Conservation (phyloP, 805 yeast genomes). For the Suhomyces sp. region DNA sequence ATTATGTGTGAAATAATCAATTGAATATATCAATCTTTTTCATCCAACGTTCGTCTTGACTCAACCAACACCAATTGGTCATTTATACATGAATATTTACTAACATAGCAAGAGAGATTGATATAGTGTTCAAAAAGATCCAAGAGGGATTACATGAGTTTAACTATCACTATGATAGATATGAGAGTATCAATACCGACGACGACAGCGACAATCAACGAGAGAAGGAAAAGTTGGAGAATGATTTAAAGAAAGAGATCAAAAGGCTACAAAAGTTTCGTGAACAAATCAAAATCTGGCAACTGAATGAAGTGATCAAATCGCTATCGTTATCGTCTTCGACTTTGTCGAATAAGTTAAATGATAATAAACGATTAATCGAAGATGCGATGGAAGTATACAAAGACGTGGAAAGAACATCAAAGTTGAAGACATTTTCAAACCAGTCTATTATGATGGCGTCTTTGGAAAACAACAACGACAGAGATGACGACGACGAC, state of each 20-base stretch:
- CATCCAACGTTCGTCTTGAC: neutral
- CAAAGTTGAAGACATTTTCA: constrained; percentile 43
- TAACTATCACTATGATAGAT: constrained; percentile 43
- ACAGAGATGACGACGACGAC: constrained; percentile 26
- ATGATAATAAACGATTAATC: constrained; percentile 37
- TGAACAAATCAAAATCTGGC: constrained; percentile 46
- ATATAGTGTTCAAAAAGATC: constrained; percentile 39
- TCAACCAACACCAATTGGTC: neutral
- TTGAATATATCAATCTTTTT: neutral
- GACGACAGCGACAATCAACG: constrained; percentile 41
- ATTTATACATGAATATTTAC: neutral
- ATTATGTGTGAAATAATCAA: neutral
- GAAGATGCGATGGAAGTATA: constrained; percentile 47
- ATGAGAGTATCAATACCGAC: constrained; percentile 30
- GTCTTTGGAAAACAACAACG: constrained; percentile 27
- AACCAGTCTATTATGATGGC: constrained; percentile 47
- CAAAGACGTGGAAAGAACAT: constrained; percentile 41
- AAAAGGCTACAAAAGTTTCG: constrained; percentile 44
- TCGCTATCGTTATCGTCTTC: constrained; percentile 10
- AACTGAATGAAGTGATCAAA: constrained; percentile 25
- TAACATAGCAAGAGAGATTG: constrained; percentile 11
- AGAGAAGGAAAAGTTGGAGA: constrained; percentile 41
- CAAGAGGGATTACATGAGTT: constrained; percentile 45
- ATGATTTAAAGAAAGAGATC: constrained; percentile 44
- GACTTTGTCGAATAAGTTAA: constrained; percentile 19